Evolutionary conservation across 441 rosid species (phyloP).

Genomic region (Cnidoscolus chayamansa): DNA sequence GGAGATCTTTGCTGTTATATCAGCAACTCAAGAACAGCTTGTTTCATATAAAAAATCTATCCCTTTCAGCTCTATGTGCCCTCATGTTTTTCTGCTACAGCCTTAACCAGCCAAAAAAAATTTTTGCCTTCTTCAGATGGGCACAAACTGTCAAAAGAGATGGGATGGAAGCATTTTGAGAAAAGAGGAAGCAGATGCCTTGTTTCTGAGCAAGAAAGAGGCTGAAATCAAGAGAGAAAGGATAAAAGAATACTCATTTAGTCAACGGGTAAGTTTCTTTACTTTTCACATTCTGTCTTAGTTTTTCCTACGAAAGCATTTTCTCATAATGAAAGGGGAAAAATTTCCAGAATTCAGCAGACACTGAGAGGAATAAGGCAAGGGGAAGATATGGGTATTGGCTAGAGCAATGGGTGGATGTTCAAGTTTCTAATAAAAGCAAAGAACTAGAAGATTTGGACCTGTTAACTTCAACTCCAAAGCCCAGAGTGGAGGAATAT

Average conservation of each 20-base stretch:
- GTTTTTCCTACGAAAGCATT: background rate
- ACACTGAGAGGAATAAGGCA: conserved; percentile 57
- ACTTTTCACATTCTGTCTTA: background rate
- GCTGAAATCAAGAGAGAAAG: conserved; percentile 67
- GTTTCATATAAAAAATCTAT: background rate
- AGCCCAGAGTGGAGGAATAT: conserved; percentile 46
- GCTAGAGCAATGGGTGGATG: conserved; percentile 88
- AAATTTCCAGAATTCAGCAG: conserved; percentile 66
- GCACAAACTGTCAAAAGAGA: conserved; percentile 52
- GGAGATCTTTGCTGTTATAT: background rate
- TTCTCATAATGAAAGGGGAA: background rate
- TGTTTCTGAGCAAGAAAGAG: conserved; percentile 62
- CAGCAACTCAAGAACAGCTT: background rate
- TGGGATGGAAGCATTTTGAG: conserved; percentile 84
- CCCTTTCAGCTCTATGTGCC: background rate
- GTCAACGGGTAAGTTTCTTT: conserved; percentile 52
- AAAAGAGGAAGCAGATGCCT: conserved; percentile 68
- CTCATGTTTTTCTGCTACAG: background rate
- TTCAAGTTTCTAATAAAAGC: conserved; percentile 57
- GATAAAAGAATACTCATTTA: conserved; percentile 56
- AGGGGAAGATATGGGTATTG: conserved; percentile 77
- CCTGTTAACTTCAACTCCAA: conserved; percentile 37
- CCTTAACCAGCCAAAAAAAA: background rate
- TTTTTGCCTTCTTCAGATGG: conserved; percentile 46
- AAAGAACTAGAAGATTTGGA: conserved; percentile 79